Evolutionary conservation across 1,284 basidiomycete genomes (phyloP).

Genomic region (Chondrostereum purpureum): DNA sequence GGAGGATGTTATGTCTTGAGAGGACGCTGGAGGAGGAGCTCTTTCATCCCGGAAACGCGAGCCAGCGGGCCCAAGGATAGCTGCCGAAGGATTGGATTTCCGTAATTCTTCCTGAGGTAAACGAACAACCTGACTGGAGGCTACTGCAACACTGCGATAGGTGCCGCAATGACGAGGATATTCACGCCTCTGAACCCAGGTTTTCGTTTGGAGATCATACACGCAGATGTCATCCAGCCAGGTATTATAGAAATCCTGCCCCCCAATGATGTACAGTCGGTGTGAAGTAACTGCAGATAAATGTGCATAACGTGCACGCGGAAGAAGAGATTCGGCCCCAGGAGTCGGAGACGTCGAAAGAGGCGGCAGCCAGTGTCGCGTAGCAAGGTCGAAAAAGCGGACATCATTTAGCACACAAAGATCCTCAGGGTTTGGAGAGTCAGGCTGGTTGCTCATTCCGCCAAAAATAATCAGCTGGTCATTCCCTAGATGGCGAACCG

Average conservation of each 20-base stretch:
- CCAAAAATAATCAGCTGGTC: constrained; percentile 87
- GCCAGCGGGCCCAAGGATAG: constrained; percentile 47
- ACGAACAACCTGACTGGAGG: constrained; percentile 60
- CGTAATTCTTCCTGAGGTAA: constrained; percentile 57
- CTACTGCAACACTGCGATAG: constrained; percentile 84
- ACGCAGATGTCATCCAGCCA: constrained; percentile 91
- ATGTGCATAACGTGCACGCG: constrained; percentile 86
- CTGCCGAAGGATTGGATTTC: constrained; percentile 25
- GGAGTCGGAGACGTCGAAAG: constrained; percentile 24
- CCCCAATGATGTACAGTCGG: constrained; percentile 88
- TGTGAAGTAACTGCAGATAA: constrained; percentile 78
- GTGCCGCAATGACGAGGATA: constrained; percentile 90
- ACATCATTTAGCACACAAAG: constrained; percentile 81
- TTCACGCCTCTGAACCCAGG: constrained; percentile 74
- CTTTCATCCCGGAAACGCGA: constrained; percentile 49
- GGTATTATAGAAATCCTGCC: constrained; percentile 85
- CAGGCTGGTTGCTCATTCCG: constrained; percentile 80
- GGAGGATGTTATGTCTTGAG: constrained; percentile 42
- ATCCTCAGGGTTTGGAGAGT: constrained; percentile 62
- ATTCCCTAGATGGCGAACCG: constrained; percentile 51
- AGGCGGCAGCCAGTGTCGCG: constrained; percentile 66
- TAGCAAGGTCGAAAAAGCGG: constrained; percentile 73
- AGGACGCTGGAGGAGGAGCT: constrained; percentile 22
- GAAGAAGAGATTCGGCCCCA: constrained; percentile 41
- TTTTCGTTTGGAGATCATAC: constrained; percentile 65